These are phyloP conservation scores for Hypoxylon lenormandii DNA, from an alignment of 495 filamentous ascomycete species.

Conservation along the genomic window DNA sequence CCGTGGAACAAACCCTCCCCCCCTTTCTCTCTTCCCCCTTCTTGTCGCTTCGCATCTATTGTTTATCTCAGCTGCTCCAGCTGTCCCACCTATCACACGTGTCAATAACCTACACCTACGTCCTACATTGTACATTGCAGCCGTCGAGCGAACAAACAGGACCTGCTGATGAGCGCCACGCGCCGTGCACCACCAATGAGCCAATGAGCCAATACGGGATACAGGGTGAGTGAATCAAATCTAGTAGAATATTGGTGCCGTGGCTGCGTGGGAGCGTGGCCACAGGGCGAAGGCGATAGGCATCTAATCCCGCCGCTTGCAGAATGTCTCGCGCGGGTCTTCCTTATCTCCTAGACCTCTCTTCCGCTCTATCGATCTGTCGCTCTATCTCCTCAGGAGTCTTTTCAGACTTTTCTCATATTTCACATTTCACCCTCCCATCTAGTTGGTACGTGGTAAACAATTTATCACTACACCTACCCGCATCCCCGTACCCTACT, in stretches of 20 bases:
- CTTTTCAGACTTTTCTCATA: neutral
- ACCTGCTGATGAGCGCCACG: conserved; percentile 36
- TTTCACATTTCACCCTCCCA: neutral
- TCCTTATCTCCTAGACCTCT: neutral
- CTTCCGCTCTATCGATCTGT: neutral
- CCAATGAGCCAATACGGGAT: conserved; percentile 17
- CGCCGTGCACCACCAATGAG: neutral
- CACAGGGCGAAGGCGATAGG: too few species aligned
- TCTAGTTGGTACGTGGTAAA: too few species aligned
- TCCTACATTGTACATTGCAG: too few species aligned
- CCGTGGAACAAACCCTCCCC: neutral
- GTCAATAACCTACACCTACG: too few species aligned
- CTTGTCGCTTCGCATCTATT: conserved; percentile 7
- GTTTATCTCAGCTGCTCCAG: conserved; percentile 4
- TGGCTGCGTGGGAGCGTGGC: too few species aligned
- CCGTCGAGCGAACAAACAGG: conserved; percentile 10
- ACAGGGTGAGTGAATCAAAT: conserved; percentile 12
- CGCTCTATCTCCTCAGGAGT: neutral
- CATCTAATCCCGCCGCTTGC: conserved; percentile 2
- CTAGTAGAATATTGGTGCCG: too few species aligned
- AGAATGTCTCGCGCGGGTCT: conserved; percentile 1
- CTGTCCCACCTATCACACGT: conserved; percentile 16
- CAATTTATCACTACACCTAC: neutral
- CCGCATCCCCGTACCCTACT: neutral
- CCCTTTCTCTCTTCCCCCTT: neutral